Conservation (phyloP, 1,139 yeast species). For the Debaryomycetaceae sp. region DNA sequence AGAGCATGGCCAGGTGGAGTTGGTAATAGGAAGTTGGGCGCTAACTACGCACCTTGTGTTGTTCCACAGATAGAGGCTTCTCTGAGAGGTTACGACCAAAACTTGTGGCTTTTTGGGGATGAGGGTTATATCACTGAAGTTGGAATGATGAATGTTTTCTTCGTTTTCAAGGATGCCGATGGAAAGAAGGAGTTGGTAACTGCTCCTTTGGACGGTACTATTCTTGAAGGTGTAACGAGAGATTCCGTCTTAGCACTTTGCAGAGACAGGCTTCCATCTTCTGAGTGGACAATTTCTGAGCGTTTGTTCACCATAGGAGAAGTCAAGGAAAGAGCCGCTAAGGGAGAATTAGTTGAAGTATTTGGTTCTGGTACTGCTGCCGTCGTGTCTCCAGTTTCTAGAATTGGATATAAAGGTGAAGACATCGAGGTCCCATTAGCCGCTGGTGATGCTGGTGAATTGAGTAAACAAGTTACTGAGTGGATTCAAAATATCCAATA, state of each 20-base stretch:
- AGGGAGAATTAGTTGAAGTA: slow-evolving; percentile 87
- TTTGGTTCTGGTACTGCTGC: slow-evolving; percentile 99
- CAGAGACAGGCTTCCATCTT: slow-evolving; percentile 64
- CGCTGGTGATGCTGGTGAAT: slow-evolving; percentile 78
- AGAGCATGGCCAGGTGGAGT: slow-evolving; percentile 99
- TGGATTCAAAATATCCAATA: slow-evolving; percentile 92
- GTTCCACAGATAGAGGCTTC: slow-evolving; percentile 89
- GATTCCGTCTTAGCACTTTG: slow-evolving; percentile 80
- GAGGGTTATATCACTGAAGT: slow-evolving; percentile 91
- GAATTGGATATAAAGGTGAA: slow-evolving; percentile 74
- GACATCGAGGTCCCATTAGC: slow-evolving; percentile 73
- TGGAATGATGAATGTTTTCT: slow-evolving; percentile 95
- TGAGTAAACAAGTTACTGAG: slow-evolving; percentile 68
- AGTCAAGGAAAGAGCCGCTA: slow-evolving; percentile 68
- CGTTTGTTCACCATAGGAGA: slow-evolving; percentile 80
- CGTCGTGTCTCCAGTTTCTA: slow-evolving; percentile 87
- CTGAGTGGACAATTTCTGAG: slow-evolving; percentile 77
- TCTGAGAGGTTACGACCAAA: slow-evolving; percentile 84
- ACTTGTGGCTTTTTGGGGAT: slow-evolving; percentile 93
- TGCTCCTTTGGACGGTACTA: slow-evolving; percentile 96
- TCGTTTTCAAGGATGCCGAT: slow-evolving; percentile 66
- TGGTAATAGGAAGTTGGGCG: slow-evolving; percentile 94
- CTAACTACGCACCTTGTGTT: slow-evolving; percentile 94
- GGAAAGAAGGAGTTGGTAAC: slow-evolving; percentile 93
- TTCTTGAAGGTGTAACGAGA: slow-evolving; percentile 94